Conservation (phyloP, 306 rosid species). For the Castanea mollissima region DNA sequence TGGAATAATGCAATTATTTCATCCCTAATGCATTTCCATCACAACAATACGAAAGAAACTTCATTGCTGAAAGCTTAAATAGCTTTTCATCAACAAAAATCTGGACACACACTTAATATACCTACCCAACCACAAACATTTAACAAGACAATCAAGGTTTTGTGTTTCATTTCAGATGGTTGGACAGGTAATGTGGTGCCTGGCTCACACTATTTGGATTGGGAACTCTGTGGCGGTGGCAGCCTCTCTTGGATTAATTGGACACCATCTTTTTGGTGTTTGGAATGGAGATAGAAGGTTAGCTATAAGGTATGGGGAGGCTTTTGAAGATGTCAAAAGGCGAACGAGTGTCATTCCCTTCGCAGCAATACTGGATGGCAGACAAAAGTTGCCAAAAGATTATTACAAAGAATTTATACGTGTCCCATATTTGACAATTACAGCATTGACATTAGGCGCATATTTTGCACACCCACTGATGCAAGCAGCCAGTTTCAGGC, state of each 20-base stretch:
- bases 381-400: constrained; percentile 78
- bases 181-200: constrained; percentile 95
- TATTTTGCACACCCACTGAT: constrained; percentile 89
- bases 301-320: constrained; percentile 57
- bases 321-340: constrained; percentile 58
- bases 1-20: neutral
- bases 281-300: constrained; percentile 94
- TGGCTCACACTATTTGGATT: constrained; percentile 91
- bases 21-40: neutral
- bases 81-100: neutral
- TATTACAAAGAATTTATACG: constrained; percentile 88
- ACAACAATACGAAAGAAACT: neutral
- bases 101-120: neutral
- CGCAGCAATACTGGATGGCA: constrained; percentile 85
- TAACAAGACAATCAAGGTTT: neutral
- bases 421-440: constrained; percentile 71
- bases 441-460: constrained; percentile 78
- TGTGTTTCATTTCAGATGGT: constrained; percentile 57
- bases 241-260: constrained; percentile 82
- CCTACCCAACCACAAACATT: neutral
- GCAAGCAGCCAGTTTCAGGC: constrained; percentile 78
- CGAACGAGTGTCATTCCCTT: constrained; percentile 83
- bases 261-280: constrained; percentile 87
- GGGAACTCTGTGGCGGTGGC: constrained; percentile 86
- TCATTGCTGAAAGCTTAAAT: neutral